These are phyloP conservation scores for Aspergillus incahuasiensis DNA, from an alignment of 495 filamentous ascomycete species.

Conservation along the genomic window DNA sequence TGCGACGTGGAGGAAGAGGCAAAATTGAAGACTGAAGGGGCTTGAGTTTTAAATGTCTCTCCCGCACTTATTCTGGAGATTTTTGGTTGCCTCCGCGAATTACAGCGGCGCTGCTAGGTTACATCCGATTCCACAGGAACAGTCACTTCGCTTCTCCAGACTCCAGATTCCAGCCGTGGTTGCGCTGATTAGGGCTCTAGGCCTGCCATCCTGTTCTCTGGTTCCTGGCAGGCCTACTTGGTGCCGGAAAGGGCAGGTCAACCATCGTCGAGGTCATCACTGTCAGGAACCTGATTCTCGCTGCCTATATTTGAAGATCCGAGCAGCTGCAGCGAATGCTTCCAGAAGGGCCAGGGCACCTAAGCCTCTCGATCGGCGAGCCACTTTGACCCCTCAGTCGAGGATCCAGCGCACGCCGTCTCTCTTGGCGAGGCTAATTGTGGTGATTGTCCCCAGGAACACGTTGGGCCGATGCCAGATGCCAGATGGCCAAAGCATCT, in stretches of 20 bases:
- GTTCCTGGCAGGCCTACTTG: neutral
- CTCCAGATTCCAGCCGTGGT: neutral
- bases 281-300: neutral
- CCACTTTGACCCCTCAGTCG: conserved; percentile 15
- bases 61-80: neutral
- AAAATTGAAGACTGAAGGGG: neutral
- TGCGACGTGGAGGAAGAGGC: conserved; percentile 8
- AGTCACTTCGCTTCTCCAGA: neutral
- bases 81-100: neutral
- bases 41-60: neutral
- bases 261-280: neutral
- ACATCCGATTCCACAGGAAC: neutral
- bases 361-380: conserved; percentile 21
- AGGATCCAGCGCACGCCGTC: conserved; percentile 1
- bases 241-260: neutral
- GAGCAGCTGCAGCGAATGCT: conserved; percentile 21
- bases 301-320: neutral
- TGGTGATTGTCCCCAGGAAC: conserved; percentile 4
- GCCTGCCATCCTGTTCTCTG: neutral
- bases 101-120: neutral
- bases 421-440: neutral
- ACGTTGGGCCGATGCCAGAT: neutral
- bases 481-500: conserved; percentile 1
- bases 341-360: conserved; percentile 23
- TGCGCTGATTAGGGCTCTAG: neutral